These are phyloP conservation scores for Suillus placidus DNA, from an alignment of 768 basidiomycete genomes.

Conservation along the genomic window DNA sequence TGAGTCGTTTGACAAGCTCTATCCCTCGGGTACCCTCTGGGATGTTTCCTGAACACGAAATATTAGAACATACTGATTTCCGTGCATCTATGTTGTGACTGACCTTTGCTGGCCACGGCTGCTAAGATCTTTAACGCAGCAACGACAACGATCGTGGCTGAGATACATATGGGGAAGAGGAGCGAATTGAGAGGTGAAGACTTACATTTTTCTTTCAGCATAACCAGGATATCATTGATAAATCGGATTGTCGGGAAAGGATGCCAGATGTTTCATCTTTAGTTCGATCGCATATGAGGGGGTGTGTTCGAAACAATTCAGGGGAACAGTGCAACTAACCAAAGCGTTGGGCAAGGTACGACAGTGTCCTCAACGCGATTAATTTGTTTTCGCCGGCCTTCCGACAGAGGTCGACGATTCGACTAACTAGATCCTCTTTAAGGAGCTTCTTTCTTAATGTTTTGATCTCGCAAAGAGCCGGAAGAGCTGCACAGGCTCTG, in stretches of 20 bases:
- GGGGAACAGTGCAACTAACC: neutral
- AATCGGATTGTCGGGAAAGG: neutral
- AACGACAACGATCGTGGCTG: conserved; percentile 27
- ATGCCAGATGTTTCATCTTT: conserved; percentile 19
- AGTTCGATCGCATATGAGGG: conserved; percentile 31
- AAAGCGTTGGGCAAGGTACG: neutral
- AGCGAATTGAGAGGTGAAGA: neutral
- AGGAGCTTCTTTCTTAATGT: conserved; percentile 19
- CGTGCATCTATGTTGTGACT: neutral
- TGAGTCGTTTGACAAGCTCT: conserved; percentile 16
- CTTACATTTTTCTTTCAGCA: conserved; percentile 20
- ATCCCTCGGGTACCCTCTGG: conserved; percentile 12
- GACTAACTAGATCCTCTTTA: conserved; percentile 20
- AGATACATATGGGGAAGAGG: conserved; percentile 14
- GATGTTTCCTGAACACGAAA: neutral
- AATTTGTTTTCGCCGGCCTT: conserved; percentile 21
- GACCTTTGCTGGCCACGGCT: conserved; percentile 20
- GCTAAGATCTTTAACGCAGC: conserved; percentile 24
- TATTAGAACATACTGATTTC: neutral
- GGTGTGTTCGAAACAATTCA: conserved; percentile 21
- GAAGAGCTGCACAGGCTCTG: conserved; percentile 32
- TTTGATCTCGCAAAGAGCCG: conserved; percentile 28
- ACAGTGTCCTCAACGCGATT: conserved; percentile 11
- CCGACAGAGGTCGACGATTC: conserved; percentile 23
- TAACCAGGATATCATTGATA: neutral